phyloP scores from a whole-genome alignment of 2,329 filamentous ascomycete genomes.

The Lachnellula hyalina region DNA sequence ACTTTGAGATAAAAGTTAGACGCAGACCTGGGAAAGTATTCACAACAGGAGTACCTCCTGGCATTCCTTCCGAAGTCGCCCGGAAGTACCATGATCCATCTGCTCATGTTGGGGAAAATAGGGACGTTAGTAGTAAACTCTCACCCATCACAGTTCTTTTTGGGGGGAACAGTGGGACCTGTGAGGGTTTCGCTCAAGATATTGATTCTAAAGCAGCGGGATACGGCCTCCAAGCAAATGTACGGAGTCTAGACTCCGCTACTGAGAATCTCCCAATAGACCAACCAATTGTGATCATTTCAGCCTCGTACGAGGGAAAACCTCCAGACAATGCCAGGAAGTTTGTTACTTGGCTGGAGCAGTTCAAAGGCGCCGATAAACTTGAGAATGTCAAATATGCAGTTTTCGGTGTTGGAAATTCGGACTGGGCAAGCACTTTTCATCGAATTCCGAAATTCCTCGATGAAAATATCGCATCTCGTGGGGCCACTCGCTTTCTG shows the following conservation, averaged over 20 bases:
- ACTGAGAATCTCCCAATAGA: conserved; percentile 53
- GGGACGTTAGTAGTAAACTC: too few species aligned
- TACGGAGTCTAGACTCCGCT: conserved; percentile 48
- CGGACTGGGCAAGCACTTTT: conserved; percentile 56
- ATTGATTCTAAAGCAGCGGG: conserved; percentile 52
- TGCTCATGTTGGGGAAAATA: background rate
- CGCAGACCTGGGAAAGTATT: conserved; percentile 43
- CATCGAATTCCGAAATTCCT: conserved; percentile 60
- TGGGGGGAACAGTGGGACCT: conserved; percentile 70
- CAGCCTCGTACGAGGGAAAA: conserved; percentile 67
- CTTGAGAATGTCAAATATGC: conserved; percentile 55
- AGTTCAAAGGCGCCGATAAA: conserved; percentile 35
- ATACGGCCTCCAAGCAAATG: conserved; percentile 51
- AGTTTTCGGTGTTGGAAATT: conserved; percentile 63
- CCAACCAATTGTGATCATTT: conserved; percentile 60
- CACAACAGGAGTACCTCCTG: conserved; percentile 5
- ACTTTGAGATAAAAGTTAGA: conserved; percentile 55
- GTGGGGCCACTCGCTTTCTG: conserved; percentile 45
- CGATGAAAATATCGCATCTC: conserved; percentile 46
- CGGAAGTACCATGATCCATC: conserved; percentile 6
- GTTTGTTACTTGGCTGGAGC: conserved; percentile 64
- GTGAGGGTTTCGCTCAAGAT: conserved; percentile 60
- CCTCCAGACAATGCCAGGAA: conserved; percentile 65
- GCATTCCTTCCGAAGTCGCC: conserved; percentile 1
- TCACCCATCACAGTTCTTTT: conserved; percentile 55